Percentiles rank a stretch among this genome's conserved stretches.
phyloP scores from a whole-genome alignment of 495 filamentous ascomycete species.

The Apodospora peruviana region DNA sequence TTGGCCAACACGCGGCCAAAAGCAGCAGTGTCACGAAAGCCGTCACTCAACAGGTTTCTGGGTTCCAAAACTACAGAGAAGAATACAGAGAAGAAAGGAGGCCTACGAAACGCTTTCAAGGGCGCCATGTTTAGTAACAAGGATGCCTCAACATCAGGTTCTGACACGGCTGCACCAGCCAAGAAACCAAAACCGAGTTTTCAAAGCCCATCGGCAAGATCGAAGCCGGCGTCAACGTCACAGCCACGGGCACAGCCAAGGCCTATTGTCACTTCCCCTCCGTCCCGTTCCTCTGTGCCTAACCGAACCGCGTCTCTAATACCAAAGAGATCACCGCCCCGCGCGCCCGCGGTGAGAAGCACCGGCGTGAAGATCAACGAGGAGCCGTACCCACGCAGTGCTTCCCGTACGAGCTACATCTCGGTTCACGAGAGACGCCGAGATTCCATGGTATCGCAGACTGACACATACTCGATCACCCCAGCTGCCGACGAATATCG shows the following conservation, averaged over 20 bases:
- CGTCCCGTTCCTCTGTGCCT: constrained; percentile 9
- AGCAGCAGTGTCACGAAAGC: constrained; percentile 16
- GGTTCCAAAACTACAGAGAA: constrained; percentile 14
- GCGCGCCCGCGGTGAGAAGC: constrained; percentile 30
- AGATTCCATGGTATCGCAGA: constrained; percentile 54
- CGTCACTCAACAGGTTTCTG: constrained; percentile 19
- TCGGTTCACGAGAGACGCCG: constrained; percentile 49
- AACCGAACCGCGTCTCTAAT: constrained; percentile 18
- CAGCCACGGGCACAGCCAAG: neutral
- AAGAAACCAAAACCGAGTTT: constrained; percentile 13
- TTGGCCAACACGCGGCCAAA: constrained; percentile 11
- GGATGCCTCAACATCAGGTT: constrained; percentile 23
- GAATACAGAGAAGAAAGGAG: constrained; percentile 24
- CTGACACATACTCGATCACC: constrained; percentile 55
- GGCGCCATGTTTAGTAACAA: constrained; percentile 22
- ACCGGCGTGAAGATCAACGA: constrained; percentile 13
- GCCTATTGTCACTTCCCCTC: neutral
- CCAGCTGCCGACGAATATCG: constrained; percentile 26
- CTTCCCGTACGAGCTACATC: constrained; percentile 43
- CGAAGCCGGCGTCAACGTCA: neutral
- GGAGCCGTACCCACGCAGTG: constrained; percentile 12
- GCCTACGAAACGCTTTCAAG: constrained; percentile 26
- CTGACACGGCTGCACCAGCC: constrained; percentile 2
- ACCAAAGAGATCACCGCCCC: constrained; percentile 29
- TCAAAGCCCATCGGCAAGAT: neutral